phyloP scores from a whole-genome alignment of 306 rosid genomes.

The Sophora flavescens region DNA sequence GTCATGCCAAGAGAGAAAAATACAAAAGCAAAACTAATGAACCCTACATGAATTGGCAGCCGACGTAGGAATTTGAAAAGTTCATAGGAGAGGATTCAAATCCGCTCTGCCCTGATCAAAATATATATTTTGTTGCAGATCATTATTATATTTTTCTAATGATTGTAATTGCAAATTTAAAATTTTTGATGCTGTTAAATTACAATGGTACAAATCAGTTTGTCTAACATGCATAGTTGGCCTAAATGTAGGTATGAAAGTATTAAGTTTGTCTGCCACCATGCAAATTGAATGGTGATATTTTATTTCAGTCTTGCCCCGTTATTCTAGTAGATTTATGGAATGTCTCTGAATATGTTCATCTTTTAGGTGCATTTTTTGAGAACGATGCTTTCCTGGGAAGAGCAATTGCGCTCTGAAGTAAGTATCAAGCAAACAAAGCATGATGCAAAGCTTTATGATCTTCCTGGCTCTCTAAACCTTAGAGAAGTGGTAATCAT shows the following conservation, averaged over 20 bases:
- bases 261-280: slow-evolving; percentile 25
- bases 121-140: slow-evolving; percentile 8
- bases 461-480: slow-evolving; percentile 48
- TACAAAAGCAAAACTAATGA: not conserved
- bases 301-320: not conserved
- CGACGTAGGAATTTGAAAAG: too few relatives aligned
- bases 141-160: slow-evolving; percentile 20
- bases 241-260: slow-evolving; percentile 27
- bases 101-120: not conserved
- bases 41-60: not conserved
- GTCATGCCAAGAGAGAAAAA: not conserved
- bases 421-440: slow-evolving; percentile 61
- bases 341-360: slow-evolving; percentile 26
- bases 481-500: slow-evolving; percentile 89
- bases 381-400: slow-evolving; percentile 95
- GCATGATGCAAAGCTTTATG: slow-evolving; percentile 41
- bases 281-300: slow-evolving; percentile 30
- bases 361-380: slow-evolving; percentile 70
- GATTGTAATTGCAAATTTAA: slow-evolving; percentile 6
- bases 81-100: not conserved
- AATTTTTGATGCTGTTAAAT: slow-evolving; percentile 10
- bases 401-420: slow-evolving; percentile 83
- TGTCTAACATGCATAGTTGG: slow-evolving; percentile 26
- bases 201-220: not conserved
- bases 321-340: slow-evolving; percentile 30